Percentiles rank a stretch among this genome's conserved stretches.
phyloP scores from a whole-genome alignment of 2,329 filamentous ascomycete genomes.

The Mycosphaerella sp. region DNA sequence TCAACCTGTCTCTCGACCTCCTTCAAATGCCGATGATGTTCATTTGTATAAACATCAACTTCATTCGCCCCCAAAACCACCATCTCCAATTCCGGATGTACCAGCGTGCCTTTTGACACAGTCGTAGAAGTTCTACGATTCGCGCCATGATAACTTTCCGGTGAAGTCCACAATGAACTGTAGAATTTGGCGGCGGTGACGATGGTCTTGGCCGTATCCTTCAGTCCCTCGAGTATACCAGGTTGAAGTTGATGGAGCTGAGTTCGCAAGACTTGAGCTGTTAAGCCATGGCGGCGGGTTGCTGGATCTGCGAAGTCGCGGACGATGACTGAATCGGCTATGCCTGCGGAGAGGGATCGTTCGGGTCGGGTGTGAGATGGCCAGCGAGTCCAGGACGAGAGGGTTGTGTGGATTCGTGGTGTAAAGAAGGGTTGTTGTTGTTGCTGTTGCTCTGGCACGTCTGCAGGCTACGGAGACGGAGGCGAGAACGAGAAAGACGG shows the following conservation, averaged over 20 bases:
- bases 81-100: conserved; percentile 45
- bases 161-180: conserved; percentile 39
- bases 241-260: conserved; percentile 10
- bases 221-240: conserved; percentile 4
- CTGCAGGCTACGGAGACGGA: conserved; percentile 7
- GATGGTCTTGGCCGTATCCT: conserved; percentile 29
- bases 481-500: neutral
- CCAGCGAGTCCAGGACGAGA: conserved; percentile 42
- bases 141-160: conserved; percentile 38
- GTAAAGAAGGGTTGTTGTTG: neutral
- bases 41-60: conserved; percentile 9
- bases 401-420: conserved; percentile 23
- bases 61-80: conserved; percentile 21
- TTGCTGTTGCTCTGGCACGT: conserved; percentile 1
- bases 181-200: conserved; percentile 42
- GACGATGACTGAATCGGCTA: conserved; percentile 35
- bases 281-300: neutral
- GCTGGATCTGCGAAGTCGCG: conserved; percentile 14
- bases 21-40: conserved; percentile 11
- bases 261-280: neutral
- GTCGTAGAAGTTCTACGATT: conserved; percentile 42
- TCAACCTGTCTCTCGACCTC: conserved; percentile 14
- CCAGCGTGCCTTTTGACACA: conserved; percentile 38
- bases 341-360: conserved; percentile 38
- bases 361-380: conserved; percentile 42